Conservation (phyloP, 345 rosid species). For the Rhodomyrtus tomentosa region DNA sequence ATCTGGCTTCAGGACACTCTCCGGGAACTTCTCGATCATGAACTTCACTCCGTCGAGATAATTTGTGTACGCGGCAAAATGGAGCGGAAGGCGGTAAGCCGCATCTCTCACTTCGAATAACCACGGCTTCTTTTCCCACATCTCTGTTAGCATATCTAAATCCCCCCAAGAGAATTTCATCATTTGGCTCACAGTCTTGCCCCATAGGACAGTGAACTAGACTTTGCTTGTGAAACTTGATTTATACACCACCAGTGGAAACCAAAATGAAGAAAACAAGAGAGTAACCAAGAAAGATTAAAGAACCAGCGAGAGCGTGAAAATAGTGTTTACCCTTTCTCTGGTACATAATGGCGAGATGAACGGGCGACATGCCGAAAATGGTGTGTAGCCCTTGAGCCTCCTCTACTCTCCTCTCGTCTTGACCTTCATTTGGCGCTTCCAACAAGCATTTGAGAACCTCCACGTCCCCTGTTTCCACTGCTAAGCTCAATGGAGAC, state of each 20-base stretch:
- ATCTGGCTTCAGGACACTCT: background rate
- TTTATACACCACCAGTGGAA: background rate
- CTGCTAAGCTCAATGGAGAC: background rate
- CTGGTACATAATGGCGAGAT: background rate
- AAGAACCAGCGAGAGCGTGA: background rate
- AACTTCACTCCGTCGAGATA: background rate
- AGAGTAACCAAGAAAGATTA: background rate
- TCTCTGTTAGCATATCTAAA: background rate
- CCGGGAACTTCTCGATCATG: background rate
- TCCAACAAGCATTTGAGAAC: background rate
- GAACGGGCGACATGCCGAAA: background rate
- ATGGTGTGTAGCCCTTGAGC: accelerated
- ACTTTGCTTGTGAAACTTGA: background rate
- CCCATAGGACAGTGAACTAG: background rate
- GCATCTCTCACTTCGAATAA: background rate
- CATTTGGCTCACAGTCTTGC: background rate
- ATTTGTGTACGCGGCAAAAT: background rate
- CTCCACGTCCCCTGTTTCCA: background rate
- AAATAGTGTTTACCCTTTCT: background rate
- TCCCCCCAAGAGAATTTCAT: background rate
- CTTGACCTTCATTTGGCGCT: background rate
- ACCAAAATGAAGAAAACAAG: background rate
- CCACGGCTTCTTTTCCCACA: background rate
- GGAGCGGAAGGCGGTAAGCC: background rate
- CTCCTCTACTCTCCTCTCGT: background rate